A percentile compares a stretch with the other conserved stretches of the same genome.
Evolutionary conservation across 2,329 filamentous ascomycete genomes (phyloP).

Genomic region (Epichloe gansuensis): DNA sequence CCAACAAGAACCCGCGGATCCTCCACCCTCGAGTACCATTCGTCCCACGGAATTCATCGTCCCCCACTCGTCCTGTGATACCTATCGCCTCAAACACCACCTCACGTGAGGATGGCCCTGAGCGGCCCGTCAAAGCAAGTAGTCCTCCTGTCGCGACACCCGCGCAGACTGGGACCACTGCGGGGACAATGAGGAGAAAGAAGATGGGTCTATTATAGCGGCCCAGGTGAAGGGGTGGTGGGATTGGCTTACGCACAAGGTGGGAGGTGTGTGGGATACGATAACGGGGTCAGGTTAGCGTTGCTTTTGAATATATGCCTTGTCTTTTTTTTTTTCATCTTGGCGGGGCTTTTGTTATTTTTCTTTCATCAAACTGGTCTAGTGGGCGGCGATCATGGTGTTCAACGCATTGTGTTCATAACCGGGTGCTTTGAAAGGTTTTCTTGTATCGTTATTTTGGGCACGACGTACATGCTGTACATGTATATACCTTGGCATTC

Average conservation of each 20-base stretch:
- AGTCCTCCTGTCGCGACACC: not conserved
- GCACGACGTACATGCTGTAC: too few species aligned
- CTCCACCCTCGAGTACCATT: slow-evolving; percentile 12
- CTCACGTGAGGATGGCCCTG: not conserved
- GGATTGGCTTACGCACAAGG: slow-evolving; percentile 39
- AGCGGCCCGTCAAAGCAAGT: slow-evolving; percentile 1
- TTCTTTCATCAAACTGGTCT: too few species aligned
- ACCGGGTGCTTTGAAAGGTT: too few species aligned
- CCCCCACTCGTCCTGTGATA: not conserved
- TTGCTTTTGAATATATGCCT: not conserved
- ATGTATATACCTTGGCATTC: too few species aligned
- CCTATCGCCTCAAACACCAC: not conserved
- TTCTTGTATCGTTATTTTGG: too few species aligned
- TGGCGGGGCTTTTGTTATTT: too few species aligned
- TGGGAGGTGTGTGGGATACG: slow-evolving; percentile 34
- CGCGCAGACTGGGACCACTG: not conserved
- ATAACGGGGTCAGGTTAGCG: slow-evolving; percentile 18
- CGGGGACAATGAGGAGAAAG: slow-evolving; percentile 4
- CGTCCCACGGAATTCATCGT: slow-evolving; percentile 1
- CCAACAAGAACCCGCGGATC: slow-evolving; percentile 39
- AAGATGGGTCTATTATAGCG: slow-evolving; percentile 14
- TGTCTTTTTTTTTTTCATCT: not conserved
- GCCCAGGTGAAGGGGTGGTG: slow-evolving; percentile 29
- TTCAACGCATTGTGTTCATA: too few species aligned
- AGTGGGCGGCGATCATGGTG: too few species aligned